A percentile compares a stretch with the other conserved stretches of the same genome.
Conservation (phyloP, 805 yeast genomes). For the Schizosaccharomyces pombe region ASM294v3 CU329670.1:644501-645000, state of each 20-base stretch:
- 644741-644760: slow-evolving; percentile 13
- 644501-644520: too few species aligned
- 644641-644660: background rate
- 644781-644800: slow-evolving; percentile 90
- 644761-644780: slow-evolving; percentile 88
- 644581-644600: too few species aligned
- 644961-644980: slow-evolving; percentile 82
- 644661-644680: background rate
- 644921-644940: slow-evolving; percentile 43
- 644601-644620: too few species aligned
- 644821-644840: slow-evolving; percentile 96
- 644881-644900: slow-evolving; percentile 15
- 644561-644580: too few species aligned
- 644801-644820: slow-evolving; percentile 89
- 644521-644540: too few species aligned
- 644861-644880: slow-evolving; percentile 96
- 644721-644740: background rate
- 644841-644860: slow-evolving; percentile 84
- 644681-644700: background rate
- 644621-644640: background rate
- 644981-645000: slow-evolving; percentile 84
- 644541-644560: too few species aligned
- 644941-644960: slow-evolving; percentile 65
- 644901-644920: background rate
- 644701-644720: background rate